Evolutionary conservation across 2,329 filamentous ascomycete species (phyloP).

Genomic region (Penicillium sp.): DNA sequence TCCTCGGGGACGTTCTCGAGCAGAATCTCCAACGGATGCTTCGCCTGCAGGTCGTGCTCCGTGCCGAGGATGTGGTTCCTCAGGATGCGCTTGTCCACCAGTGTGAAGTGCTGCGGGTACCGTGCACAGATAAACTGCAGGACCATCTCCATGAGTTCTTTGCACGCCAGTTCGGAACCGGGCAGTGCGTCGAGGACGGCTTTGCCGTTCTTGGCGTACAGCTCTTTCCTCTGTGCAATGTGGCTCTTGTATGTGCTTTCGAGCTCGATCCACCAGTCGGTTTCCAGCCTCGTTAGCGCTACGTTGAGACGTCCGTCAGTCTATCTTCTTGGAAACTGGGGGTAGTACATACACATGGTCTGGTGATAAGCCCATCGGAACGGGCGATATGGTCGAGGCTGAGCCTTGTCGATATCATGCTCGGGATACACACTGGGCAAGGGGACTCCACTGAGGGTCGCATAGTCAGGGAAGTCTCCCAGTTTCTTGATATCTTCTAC

Average conservation of each 20-base stretch:
- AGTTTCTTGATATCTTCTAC: conserved; percentile 66
- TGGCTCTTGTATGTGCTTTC: conserved; percentile 68
- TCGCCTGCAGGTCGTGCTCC: conserved; percentile 58
- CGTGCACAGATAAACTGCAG: conserved; percentile 75
- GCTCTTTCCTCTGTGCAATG: conserved; percentile 65
- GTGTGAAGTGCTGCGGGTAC: conserved; percentile 72
- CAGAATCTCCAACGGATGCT: conserved; percentile 66
- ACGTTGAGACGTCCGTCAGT: neutral
- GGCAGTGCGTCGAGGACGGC: conserved; percentile 67
- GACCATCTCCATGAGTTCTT: conserved; percentile 84
- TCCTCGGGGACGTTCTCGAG: conserved; percentile 81
- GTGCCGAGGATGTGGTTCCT: conserved; percentile 68
- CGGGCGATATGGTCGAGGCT: conserved; percentile 73
- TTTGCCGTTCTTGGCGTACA: conserved; percentile 63
- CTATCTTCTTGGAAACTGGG: neutral
- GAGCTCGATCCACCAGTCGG: conserved; percentile 87
- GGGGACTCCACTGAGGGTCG: conserved; percentile 70
- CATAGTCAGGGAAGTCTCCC: conserved; percentile 78
- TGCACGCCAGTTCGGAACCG: conserved; percentile 74
- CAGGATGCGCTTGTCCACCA: conserved; percentile 58
- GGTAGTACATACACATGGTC: conserved; percentile 71
- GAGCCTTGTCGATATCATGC: conserved; percentile 68
- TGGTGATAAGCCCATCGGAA: conserved; percentile 85
- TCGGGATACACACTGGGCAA: conserved; percentile 61
- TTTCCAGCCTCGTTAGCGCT: conserved; percentile 76